Conservation (phyloP, 257 asterid species). For the Gentiana straminea region DNA sequence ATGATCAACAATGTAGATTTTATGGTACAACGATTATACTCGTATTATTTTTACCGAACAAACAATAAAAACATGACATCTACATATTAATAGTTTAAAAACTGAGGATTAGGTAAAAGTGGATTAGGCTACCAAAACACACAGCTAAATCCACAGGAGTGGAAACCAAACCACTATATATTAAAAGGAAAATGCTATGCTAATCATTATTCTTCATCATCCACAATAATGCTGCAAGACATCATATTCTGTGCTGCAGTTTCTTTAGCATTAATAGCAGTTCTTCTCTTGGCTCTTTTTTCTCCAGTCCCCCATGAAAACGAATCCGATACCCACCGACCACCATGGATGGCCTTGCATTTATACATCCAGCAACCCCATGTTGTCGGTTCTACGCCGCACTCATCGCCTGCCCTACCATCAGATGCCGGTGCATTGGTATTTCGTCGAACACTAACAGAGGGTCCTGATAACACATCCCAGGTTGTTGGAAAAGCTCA, state of each 20-base stretch:
- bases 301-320: slow-evolving; percentile 48
- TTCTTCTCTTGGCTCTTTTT: slow-evolving; percentile 53
- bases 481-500: slow-evolving; percentile 60
- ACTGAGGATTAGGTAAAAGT: slow-evolving; percentile 18
- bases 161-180: not conserved
- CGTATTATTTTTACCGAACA: no score
- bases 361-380: slow-evolving; percentile 64
- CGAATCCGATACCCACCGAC: slow-evolving; percentile 7
- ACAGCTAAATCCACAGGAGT: slow-evolving; percentile 30
- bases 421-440: slow-evolving; percentile 41
- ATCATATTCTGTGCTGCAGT: slow-evolving; percentile 62
- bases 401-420: slow-evolving; percentile 11
- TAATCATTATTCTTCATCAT: slow-evolving; percentile 5
- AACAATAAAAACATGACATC: no score
- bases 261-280: slow-evolving; percentile 52
- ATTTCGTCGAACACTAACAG: slow-evolving; percentile 54
- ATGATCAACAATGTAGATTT: no score
- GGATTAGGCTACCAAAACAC: slow-evolving; percentile 55
- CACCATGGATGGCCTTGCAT: slow-evolving; percentile 38
- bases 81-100: no score
- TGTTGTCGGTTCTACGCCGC: slow-evolving; percentile 10
- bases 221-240: slow-evolving; percentile 34
- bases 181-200: slow-evolving; percentile 13
- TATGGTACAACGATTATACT: no score
- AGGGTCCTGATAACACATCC: slow-evolving; percentile 58